phyloP scores from a whole-genome alignment of 371 early-diverging fungal species.

The Sanchytrium tribonematis region DNA sequence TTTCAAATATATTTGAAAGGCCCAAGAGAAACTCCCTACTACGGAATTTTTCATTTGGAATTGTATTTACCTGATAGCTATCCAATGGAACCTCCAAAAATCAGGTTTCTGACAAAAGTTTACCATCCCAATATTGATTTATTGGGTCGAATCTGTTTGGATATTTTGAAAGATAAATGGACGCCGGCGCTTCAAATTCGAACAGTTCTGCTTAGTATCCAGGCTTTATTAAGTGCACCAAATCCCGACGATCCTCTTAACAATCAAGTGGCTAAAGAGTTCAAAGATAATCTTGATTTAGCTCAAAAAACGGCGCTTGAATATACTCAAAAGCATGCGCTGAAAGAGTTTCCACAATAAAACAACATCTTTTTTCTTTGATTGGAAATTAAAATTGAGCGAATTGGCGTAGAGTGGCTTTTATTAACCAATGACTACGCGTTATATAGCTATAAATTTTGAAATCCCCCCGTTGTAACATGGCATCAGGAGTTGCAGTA shows the following conservation, averaged over 20 bases:
- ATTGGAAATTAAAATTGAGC: background rate
- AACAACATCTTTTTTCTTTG: background rate
- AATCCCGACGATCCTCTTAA: constrained; percentile 74
- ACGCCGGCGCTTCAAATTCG: constrained; percentile 91
- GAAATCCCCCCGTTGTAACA: background rate
- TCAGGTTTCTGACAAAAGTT: constrained; percentile 89
- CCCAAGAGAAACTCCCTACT: constrained; percentile 83
- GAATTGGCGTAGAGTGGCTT: background rate
- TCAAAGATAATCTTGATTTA: constrained; percentile 46
- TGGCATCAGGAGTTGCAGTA: constrained; percentile 35
- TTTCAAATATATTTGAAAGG: constrained; percentile 92
- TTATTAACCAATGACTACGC: background rate
- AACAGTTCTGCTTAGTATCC: constrained; percentile 86
- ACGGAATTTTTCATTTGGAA: constrained; percentile 85
- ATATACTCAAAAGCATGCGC: background rate
- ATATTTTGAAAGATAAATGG: constrained; percentile 98
- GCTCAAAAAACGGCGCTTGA: background rate
- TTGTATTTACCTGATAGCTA: constrained; percentile 90
- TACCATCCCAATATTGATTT: constrained; percentile 99
- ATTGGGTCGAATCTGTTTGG: constrained; percentile 91
- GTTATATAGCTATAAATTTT: background rate
- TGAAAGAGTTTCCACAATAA: background rate
- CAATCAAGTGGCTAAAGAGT: constrained; percentile 93
- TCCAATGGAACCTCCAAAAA: constrained; percentile 94
- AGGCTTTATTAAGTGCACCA: constrained; percentile 88